Percentiles rank a stretch among this genome's conserved stretches.
phyloP scores from a whole-genome alignment of 306 rosid genomes.

The Argentina anserina region DNA sequence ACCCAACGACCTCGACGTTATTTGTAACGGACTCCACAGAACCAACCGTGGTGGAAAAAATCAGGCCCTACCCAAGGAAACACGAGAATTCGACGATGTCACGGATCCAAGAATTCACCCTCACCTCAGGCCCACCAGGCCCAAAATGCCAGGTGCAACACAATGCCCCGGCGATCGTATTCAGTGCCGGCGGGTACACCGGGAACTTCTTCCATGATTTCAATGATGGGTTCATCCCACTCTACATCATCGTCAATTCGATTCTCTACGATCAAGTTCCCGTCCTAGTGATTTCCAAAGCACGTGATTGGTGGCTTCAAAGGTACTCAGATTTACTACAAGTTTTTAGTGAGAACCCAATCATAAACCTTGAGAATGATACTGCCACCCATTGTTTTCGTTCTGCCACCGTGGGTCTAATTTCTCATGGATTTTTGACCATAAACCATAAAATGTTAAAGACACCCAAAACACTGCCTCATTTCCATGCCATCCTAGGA shows the following conservation, averaged over 20 bases:
- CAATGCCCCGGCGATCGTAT: conserved; percentile 27
- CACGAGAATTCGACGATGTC: conserved; percentile 24
- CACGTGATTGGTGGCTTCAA: conserved; percentile 44
- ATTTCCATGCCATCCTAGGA: conserved; percentile 34
- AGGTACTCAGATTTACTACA: conserved; percentile 29
- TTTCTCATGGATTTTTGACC: conserved; percentile 39
- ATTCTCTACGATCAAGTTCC: conserved; percentile 6
- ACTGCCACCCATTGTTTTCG: conserved; percentile 45
- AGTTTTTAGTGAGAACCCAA: conserved; percentile 30
- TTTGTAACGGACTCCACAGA: conserved; percentile 12
- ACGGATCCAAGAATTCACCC: conserved; percentile 27
- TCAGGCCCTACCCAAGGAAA: conserved; percentile 44
- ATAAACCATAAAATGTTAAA: conserved; percentile 25
- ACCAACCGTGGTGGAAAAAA: conserved; percentile 22
- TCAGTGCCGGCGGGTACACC: conserved; percentile 40
- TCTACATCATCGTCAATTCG: conserved; percentile 33
- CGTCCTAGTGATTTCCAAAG: conserved; percentile 36
- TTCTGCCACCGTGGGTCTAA: conserved; percentile 37
- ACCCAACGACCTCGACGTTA: conserved; percentile 40
- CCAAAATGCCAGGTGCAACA: conserved; percentile 37
- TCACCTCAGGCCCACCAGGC: conserved; percentile 30
- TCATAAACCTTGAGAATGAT: conserved; percentile 39
- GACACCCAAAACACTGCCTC: conserved; percentile 12
- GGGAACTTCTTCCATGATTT: conserved; percentile 54
- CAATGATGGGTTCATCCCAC: conserved; percentile 43